phyloP scores from a whole-genome alignment of 2,329 filamentous ascomycete species.

The Coniochaeta sp. region DNA sequence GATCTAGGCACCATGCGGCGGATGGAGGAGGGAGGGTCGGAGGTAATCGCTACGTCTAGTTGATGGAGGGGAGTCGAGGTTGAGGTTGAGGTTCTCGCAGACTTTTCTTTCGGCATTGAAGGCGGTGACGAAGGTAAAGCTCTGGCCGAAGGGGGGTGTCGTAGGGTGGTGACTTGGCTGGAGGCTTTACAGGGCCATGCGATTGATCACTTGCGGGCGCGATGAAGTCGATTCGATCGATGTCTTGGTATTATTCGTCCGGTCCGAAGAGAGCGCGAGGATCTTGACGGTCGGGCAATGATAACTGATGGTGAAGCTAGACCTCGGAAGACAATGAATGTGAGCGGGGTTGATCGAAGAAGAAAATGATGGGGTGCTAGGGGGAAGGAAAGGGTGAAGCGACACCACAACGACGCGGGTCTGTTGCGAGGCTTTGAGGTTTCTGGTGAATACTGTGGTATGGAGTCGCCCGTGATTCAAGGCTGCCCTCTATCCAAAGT shows the following conservation, averaged over 20 bases:
- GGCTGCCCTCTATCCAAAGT: too few species aligned
- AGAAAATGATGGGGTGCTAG: too few species aligned
- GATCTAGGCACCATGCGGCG: not conserved
- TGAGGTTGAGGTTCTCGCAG: not conserved
- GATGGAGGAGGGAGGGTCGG: not conserved
- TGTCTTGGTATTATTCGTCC: too few species aligned
- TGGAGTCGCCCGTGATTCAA: not conserved
- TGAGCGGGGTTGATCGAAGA: not conserved
- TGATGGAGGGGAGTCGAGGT: not conserved
- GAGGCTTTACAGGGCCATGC: conserved; percentile 1
- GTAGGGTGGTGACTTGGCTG: too few species aligned
- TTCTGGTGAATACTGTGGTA: too few species aligned
- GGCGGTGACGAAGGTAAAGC: not conserved
- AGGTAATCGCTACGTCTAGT: conserved; percentile 2
- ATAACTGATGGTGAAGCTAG: not conserved
- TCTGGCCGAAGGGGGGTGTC: not conserved
- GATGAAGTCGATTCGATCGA: not conserved
- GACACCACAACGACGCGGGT: not conserved
- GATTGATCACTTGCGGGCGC: not conserved
- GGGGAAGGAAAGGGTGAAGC: not conserved
- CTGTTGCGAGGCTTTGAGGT: not conserved
- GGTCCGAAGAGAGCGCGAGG: too few species aligned
- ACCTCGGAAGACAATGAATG: not conserved
- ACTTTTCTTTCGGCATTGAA: conserved; percentile 4
- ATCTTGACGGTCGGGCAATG: too few species aligned